These are phyloP conservation scores for Allium sativum DNA, from an alignment of 106 monocot species.

Conservation along the genomic window DNA sequence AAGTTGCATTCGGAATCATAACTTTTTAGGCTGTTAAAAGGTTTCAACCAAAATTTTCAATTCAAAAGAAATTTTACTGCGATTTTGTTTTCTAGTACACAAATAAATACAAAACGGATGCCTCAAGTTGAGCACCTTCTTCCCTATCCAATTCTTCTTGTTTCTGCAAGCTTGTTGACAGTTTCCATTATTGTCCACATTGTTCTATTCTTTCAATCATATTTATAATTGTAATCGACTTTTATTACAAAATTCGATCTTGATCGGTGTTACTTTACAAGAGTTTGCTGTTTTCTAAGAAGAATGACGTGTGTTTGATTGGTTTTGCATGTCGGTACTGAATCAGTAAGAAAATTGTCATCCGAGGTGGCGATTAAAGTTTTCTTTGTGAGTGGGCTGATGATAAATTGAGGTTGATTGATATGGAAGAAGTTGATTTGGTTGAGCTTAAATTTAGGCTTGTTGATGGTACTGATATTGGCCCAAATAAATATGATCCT, in stretches of 20 bases:
- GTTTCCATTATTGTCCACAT: neutral
- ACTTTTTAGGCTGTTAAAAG: neutral
- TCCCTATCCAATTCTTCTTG: neutral
- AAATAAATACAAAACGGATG: neutral
- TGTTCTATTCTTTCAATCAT: neutral
- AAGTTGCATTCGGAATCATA: too few relatives aligned
- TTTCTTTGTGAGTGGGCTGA: neutral
- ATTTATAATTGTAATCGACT: neutral
- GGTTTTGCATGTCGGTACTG: neutral
- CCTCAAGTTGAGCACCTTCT: neutral
- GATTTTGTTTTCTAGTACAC: neutral
- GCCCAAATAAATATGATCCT: slow-evolving; percentile 12
- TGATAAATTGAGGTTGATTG: neutral
- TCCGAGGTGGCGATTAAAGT: neutral
- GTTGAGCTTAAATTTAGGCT: slow-evolving; percentile 15
- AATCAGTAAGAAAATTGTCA: neutral
- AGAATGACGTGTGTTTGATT: neutral
- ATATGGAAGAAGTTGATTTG: slow-evolving; percentile 12
- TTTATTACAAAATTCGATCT: neutral
- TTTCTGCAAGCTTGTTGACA: neutral
- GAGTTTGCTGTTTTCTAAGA: neutral
- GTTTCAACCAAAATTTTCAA: neutral
- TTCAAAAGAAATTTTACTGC: neutral
- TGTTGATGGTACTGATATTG: slow-evolving; percentile 16
- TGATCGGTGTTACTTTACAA: neutral